These are phyloP conservation scores for Phytophthora sp. DNA, from an alignment of 352 stramenopile genomes.

Conservation along the genomic window DNA sequence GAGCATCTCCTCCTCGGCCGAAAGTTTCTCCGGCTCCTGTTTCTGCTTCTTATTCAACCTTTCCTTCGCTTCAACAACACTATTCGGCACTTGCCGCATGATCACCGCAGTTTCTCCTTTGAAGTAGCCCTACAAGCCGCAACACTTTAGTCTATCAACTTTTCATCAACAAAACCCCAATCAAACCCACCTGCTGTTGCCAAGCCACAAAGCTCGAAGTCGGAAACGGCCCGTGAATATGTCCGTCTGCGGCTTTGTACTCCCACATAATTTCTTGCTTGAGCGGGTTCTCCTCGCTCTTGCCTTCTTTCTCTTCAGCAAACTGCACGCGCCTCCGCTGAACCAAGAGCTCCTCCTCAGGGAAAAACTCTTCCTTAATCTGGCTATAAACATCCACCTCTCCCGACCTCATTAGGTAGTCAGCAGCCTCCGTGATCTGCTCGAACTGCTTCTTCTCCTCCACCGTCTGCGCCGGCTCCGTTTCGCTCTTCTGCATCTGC, in stretches of 20 bases:
- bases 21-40: conserved; percentile 43
- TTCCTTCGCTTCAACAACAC: conserved; percentile 5
- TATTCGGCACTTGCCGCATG: conserved; percentile 56
- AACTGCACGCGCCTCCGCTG: conserved; percentile 52
- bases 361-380: conserved; percentile 83
- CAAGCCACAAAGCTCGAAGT: conserved; percentile 78
- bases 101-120: conserved; percentile 73
- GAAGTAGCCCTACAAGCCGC: conserved; percentile 72
- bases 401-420: conserved; percentile 79
- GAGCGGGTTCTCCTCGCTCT: conserved; percentile 49
- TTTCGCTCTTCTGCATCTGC: conserved; percentile 40
- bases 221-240: conserved; percentile 79
- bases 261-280: conserved; percentile 75
- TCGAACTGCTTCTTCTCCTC: conserved; percentile 86
- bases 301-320: conserved; percentile 42
- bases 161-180: not conserved
- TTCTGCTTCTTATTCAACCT: conserved; percentile 33
- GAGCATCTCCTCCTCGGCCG: conserved; percentile 78
- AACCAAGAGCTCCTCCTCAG: conserved; percentile 59
- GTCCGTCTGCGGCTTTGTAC: conserved; percentile 72
- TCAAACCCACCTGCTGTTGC: conserved; percentile 64
- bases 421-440: conserved; percentile 77
- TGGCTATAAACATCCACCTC: conserved; percentile 85
- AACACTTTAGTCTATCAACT: conserved; percentile 1
- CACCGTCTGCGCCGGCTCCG: conserved; percentile 47